Evolutionary conservation across 1,284 basidiomycete species (phyloP).

Genomic region (Ceratorhiza oryzae-sativae): DNA sequence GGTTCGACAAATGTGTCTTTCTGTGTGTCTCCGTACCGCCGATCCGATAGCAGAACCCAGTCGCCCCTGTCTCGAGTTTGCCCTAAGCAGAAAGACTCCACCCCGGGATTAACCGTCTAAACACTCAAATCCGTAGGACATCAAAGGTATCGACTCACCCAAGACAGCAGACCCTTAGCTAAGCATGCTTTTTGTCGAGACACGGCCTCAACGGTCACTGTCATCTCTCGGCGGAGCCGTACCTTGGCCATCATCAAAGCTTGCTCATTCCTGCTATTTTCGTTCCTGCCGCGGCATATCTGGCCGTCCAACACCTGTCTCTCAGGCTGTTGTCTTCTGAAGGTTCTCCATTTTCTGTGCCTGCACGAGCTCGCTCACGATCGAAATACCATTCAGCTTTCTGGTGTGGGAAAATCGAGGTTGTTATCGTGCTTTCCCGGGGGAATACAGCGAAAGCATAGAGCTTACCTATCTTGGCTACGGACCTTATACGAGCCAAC

Average conservation of each 20-base stretch:
- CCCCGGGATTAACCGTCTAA: background rate
- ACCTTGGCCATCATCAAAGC: slow-evolving; percentile 8
- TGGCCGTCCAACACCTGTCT: background rate
- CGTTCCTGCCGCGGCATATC: slow-evolving; percentile 6
- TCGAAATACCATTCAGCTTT: background rate
- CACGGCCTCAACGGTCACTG: slow-evolving; percentile 6
- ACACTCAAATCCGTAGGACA: background rate
- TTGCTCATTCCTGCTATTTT: slow-evolving; percentile 1
- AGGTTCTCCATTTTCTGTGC: background rate
- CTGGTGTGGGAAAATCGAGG: slow-evolving; percentile 24
- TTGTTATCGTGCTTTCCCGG: background rate
- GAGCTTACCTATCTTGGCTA: background rate
- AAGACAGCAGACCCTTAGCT: background rate
- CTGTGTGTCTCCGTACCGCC: background rate
- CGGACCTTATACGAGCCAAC: too few species aligned
- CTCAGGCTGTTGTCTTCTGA: background rate
- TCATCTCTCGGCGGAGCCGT: slow-evolving; percentile 33
- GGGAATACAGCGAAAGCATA: background rate
- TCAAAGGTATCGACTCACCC: slow-evolving; percentile 3
- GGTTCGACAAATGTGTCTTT: background rate
- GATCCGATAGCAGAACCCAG: background rate
- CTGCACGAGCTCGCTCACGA: background rate
- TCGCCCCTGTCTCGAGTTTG: background rate
- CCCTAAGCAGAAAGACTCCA: background rate
- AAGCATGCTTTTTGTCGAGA: slow-evolving; percentile 31